These are phyloP conservation scores for Hirschioporus abietinus DNA, from an alignment of 768 basidiomycete genomes.

Conservation along the genomic window DNA sequence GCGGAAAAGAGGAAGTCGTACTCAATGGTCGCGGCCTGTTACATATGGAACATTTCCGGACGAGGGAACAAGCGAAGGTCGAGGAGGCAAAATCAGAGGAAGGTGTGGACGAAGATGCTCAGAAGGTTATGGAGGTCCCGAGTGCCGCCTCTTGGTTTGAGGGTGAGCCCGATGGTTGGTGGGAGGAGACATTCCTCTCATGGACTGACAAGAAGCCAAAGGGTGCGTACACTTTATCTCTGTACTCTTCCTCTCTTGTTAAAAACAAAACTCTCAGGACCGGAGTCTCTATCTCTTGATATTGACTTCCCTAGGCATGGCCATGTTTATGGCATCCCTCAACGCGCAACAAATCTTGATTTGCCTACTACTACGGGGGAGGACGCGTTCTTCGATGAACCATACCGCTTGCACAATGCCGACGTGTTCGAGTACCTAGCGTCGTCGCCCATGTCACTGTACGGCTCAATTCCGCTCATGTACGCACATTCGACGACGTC, in stretches of 20 bases:
- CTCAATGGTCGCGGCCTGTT: conserved; percentile 86
- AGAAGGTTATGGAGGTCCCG: conserved; percentile 46
- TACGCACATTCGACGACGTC: conserved; percentile 87
- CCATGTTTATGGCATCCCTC: conserved; percentile 93
- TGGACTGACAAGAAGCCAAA: conserved; percentile 96
- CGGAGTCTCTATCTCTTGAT: conserved; percentile 89
- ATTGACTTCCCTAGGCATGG: conserved; percentile 89
- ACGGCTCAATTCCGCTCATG: conserved; percentile 88
- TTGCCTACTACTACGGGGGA: conserved; percentile 86
- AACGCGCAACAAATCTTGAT: conserved; percentile 87
- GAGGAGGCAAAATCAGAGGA: conserved; percentile 42
- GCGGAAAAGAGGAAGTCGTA: conserved; percentile 79
- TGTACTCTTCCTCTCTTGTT: not conserved
- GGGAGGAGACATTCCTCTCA: conserved; percentile 82
- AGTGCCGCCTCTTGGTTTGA: conserved; percentile 79
- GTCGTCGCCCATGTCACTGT: conserved; percentile 72
- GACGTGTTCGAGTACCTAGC: conserved; percentile 97
- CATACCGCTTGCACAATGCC: conserved; percentile 90
- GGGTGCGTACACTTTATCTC: conserved; percentile 41
- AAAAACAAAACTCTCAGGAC: conserved; percentile 48
- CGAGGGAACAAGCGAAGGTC: conserved; percentile 37
- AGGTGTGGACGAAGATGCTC: conserved; percentile 34
- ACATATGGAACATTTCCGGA: conserved; percentile 98
- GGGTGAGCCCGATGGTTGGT: conserved; percentile 74
- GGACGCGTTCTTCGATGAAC: conserved; percentile 72